phyloP scores from a whole-genome alignment of 495 filamentous ascomycete genomes.

The Penicillium robsamsonii region DNA sequence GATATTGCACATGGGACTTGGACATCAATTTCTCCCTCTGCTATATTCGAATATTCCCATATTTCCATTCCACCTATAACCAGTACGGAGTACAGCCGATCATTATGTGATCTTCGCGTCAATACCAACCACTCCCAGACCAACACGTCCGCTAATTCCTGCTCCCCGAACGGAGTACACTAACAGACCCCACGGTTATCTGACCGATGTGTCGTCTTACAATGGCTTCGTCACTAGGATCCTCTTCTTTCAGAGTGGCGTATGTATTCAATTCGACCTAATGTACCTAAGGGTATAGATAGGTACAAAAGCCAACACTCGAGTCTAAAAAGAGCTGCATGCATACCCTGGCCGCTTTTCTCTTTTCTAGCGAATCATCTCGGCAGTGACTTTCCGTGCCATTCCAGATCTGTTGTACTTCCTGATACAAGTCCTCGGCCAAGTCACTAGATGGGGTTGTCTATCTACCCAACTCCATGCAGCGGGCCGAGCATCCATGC shows the following conservation, averaged over 20 bases:
- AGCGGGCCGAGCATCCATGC: conserved; percentile 28
- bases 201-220: background rate
- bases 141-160: conserved; percentile 18
- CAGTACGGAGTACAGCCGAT: background rate
- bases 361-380: conserved; percentile 14
- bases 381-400: conserved; percentile 7
- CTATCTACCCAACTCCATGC: conserved; percentile 20
- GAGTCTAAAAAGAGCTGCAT: conserved; percentile 24
- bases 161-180: background rate
- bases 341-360: conserved; percentile 14
- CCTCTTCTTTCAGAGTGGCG: background rate
- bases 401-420: conserved; percentile 14
- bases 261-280: conserved; percentile 16
- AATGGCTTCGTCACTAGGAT: background rate
- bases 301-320: background rate
- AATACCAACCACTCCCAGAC: conserved; percentile 11
- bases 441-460: conserved; percentile 17
- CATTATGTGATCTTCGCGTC: conserved; percentile 14
- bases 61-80: conserved; percentile 3
- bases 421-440: conserved; percentile 7
- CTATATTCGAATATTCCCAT: background rate
- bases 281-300: background rate
- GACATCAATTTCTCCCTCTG: conserved; percentile 3
- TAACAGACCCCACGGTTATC: background rate
- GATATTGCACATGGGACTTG: conserved; percentile 5